Base-by-base conservation (phyloP, 2,329 filamentous ascomycete species). In the Seiridium cupressi region DNA sequence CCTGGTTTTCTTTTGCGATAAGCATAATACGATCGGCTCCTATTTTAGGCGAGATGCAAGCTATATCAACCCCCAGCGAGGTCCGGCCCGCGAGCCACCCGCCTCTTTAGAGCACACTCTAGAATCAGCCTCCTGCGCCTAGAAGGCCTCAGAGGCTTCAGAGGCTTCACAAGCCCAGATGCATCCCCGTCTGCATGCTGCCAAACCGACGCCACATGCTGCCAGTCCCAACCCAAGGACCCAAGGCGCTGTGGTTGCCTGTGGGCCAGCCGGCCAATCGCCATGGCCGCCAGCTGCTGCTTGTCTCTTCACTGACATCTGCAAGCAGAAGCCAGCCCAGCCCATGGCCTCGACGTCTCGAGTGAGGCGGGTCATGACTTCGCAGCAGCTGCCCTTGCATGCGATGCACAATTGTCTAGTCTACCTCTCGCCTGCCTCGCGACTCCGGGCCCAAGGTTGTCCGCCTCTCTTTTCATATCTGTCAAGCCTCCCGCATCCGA, bases 401-500 rank as follows among this genome's bases (percentile, higher is more conserved):
- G 35, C 34, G 8, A 46, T 46, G 42, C 42, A 44, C 54, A 51
- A 9, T 36, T 36, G 13, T 32, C 47, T 49, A 32, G 26, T 32
- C 44, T 48, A 31, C 44, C 18, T 48, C 44, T 32, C 47, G 35
- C 47, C 47, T 13, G 32, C 26, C 47, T 31, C 26, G 47, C 18
- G 26, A 34, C 34, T 38, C 59, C 61, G 63, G 61, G 59, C 62
- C 58, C 65, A 59, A 64, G 58, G 60, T 62, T 62, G 57, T 62
- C 59, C 60, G 60, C 58, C 64, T 60, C 18, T 26, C 18, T 63
- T 66, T 64, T 64, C 65, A 64, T 64, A 62, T 66, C 58, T 53
- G 42, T 55, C 60, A 63, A 57, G 32, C 62, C 64, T 67, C 64
- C 69, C 67, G 64, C 64, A 68, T 69, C 66, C 68, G 65, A 69